Percentiles rank a stretch among this genome's conserved stretches.
Evolutionary conservation across 1,139 yeast species (phyloP).

Genomic region (Taiozyma sp.): DNA sequence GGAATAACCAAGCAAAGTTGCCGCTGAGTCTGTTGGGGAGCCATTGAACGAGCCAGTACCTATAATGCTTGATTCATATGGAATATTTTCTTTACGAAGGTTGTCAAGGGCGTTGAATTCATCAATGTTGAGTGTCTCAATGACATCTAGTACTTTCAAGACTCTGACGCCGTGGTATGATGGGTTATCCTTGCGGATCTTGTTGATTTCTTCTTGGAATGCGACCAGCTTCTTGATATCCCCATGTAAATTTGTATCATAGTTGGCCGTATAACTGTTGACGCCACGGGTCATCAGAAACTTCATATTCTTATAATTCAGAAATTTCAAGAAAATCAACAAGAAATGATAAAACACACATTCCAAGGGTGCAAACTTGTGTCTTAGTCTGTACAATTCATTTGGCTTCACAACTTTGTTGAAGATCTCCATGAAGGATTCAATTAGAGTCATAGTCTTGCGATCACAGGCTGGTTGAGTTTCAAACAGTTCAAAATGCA

Average conservation of each 20-base stretch:
- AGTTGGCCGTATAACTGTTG: background rate
- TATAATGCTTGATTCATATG: background rate
- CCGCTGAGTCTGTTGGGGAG: background rate
- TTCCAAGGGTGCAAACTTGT: constrained; percentile 10
- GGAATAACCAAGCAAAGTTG: background rate
- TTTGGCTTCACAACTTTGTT: background rate
- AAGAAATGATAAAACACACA: constrained; percentile 18
- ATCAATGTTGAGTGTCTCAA: constrained; percentile 6
- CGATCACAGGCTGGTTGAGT: constrained; percentile 10
- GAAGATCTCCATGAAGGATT: constrained; percentile 3
- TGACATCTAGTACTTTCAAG: constrained; percentile 6
- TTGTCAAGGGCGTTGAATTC: background rate
- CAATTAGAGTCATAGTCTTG: constrained; percentile 9
- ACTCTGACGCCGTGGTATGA: constrained; percentile 2
- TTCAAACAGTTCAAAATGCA: constrained; percentile 15
- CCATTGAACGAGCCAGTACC: background rate
- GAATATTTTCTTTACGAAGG: background rate
- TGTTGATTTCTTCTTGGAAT: constrained; percentile 6
- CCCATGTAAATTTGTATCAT: background rate
- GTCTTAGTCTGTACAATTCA: constrained; percentile 6
- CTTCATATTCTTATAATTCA: constrained; percentile 16
- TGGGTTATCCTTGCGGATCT: constrained; percentile 5
- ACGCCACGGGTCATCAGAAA: constrained; percentile 1
- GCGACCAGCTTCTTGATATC: constrained; percentile 4
- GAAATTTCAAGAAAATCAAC: constrained; percentile 16